Conservation (phyloP, 768 basidiomycete species). For the Leccinum rimulosum region DNA sequence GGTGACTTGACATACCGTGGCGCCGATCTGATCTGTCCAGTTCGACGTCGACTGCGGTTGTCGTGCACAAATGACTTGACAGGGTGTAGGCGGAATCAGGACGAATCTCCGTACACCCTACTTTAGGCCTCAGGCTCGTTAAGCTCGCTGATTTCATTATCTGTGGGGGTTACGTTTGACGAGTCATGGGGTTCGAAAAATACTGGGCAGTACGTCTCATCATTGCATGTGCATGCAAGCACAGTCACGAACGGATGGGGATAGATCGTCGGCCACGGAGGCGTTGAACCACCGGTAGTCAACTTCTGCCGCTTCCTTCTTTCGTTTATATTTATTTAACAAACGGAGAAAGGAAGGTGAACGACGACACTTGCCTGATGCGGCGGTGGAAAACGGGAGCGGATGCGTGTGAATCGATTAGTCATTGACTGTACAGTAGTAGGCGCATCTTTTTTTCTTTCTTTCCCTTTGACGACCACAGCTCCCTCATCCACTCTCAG, state of each 20-base stretch:
- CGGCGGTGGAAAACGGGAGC: neutral
- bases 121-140: neutral
- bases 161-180: neutral
- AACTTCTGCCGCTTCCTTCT: neutral
- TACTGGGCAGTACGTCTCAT: neutral
- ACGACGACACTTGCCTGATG: slow-evolving; percentile 26
- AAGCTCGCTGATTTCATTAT: neutral
- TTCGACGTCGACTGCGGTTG: neutral
- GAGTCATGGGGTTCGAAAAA: neutral
- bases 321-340: neutral
- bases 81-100: neutral
- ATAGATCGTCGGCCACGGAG: neutral
- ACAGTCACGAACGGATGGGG: neutral
- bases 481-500: neutral
- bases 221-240: neutral
- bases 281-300: neutral
- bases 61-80: neutral
- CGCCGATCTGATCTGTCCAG: neutral
- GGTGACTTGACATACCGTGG: neutral
- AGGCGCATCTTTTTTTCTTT: neutral
- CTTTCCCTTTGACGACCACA: neutral
- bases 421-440: slow-evolving; percentile 23
- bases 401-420: slow-evolving; percentile 19
- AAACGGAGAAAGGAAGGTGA: slow-evolving; percentile 1
- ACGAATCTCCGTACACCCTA: neutral